A percentile compares a stretch with the other conserved stretches of the same genome.
Evolutionary conservation across 768 basidiomycete species (phyloP).

Genomic region (Amanita polypyramis): DNA sequence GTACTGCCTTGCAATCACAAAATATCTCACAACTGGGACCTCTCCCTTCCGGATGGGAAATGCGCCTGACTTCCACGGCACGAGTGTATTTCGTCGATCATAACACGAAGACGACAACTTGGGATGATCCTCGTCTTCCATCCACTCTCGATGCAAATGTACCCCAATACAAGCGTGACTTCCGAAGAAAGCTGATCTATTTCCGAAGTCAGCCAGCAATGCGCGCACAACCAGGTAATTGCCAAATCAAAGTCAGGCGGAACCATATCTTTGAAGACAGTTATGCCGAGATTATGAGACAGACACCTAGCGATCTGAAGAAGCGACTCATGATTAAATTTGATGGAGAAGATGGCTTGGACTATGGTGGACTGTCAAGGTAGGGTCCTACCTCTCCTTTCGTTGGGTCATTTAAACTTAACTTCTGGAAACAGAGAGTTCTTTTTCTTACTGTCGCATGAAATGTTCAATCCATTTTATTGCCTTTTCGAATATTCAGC

Average conservation of each 20-base stretch:
- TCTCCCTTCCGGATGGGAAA: conserved; percentile 97
- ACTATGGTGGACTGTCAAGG: conserved; percentile 98
- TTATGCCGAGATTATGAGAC: conserved; percentile 99
- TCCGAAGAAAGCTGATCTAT: conserved; percentile 97
- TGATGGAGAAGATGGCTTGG: conserved; percentile 96
- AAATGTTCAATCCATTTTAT: conserved; percentile 99
- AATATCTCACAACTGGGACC: conserved; percentile 96
- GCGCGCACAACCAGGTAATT: conserved; percentile 96
- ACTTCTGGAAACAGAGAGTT: conserved; percentile 62
- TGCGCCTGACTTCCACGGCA: conserved; percentile 96
- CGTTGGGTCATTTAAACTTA: neutral
- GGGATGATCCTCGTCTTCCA: conserved; percentile 97
- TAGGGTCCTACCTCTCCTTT: conserved; percentile 23
- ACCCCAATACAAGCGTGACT: conserved; percentile 99
- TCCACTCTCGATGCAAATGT: conserved; percentile 94
- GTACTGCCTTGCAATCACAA: conserved; percentile 82
- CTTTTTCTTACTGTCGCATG: conserved; percentile 98
- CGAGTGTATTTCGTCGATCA: conserved; percentile 99
- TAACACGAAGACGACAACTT: conserved; percentile 99
- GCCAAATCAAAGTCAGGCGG: conserved; percentile 96
- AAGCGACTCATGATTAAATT: conserved; percentile 99
- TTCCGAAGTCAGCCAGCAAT: conserved; percentile 98
- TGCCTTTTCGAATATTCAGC: conserved; percentile 99
- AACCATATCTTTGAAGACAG: conserved; percentile 99
- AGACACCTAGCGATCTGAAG: conserved; percentile 96